Base-by-base conservation (phyloP, 176 grass and related monocot genomes). In the Ampelocalamus luodianensis region DNA sequence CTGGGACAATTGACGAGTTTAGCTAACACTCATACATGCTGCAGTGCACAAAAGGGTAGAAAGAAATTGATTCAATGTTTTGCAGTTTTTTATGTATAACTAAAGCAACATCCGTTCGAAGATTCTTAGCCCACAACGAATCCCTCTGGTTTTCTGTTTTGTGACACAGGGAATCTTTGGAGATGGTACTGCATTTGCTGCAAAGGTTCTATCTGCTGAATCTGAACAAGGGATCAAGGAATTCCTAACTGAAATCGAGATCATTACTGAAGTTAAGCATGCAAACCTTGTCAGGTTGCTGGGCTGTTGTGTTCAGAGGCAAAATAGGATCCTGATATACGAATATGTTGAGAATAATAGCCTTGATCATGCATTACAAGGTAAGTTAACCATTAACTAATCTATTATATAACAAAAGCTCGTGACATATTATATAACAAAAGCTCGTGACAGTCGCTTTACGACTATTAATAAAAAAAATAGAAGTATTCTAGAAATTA, bases 221-320 rank as follows among this genome's bases (percentile, higher is more conserved):
- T 93, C 88, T 0, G 88, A 87, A 6, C 91, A 93, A 71, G 91
- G 91, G 23, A 36, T 87, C 79, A 90, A 72, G 29, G 91, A 92
- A 72, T 92, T 92, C 77, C 72, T 92, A 17, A 89, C 87, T 2
- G 91, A 92, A 49, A 93, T 93, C 72, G 81, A 87, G 58, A 90
- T 80, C 76, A 85, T 93, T 18, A 6, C 85, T 7, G 45, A 87
- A 61, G 87, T 72, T n/a, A 85, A 77, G 77, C 87, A 90, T 15
- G 78, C 78, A 29, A 90, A 90, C 78, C 83, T 90, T 48, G 78
- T 90, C 83, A 82, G 55, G 53, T n/a, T 89, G 82, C 64, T 90
- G 78, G 83, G 88, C 43, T 90, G 83, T 63, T 86, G 88, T 60
- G 58, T 87, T 26, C 87, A 92, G 80, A 76, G 85, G 81, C 71